Evolutionary conservation across 192 early-diverging fungal genomes (phyloP).

Genomic region (Endogone sp.): DNA sequence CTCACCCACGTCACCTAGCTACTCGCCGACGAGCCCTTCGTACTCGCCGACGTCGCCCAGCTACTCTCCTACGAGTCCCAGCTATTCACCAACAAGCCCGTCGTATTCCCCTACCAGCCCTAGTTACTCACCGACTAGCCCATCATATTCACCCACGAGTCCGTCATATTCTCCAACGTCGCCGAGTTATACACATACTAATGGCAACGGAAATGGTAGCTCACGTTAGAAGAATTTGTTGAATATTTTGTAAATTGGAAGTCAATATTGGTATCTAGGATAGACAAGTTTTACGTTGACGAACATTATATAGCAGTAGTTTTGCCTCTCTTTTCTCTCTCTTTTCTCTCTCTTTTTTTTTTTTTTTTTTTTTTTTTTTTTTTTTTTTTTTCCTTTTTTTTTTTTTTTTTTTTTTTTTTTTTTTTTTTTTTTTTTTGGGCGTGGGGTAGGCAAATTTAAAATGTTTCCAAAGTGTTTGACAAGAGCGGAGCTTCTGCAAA

Average conservation of each 20-base stretch:
- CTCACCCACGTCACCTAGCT: slow-evolving; percentile 66
- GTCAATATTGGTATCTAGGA: no score
- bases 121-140: slow-evolving; percentile 54
- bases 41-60: slow-evolving; percentile 60
- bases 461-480: no score
- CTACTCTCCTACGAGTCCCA: slow-evolving; percentile 66
- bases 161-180: slow-evolving; percentile 54
- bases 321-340: no score
- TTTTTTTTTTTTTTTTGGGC: no score
- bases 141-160: slow-evolving; percentile 67
- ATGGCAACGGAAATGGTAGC: not conserved
- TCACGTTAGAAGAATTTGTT: not conserved
- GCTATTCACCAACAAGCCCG: slow-evolving; percentile 35
- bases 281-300: no score
- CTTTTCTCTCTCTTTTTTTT: no score
- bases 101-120: slow-evolving; percentile 50
- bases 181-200: slow-evolving; percentile 1
- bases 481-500: no score
- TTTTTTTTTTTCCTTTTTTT: no score
- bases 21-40: slow-evolving; percentile 71
- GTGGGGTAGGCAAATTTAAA: no score
- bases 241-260: not conserved
- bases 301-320: no score
- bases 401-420: no score
- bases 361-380: no score